Conservation (phyloP, 2,329 filamentous ascomycete species). For the Rhinocladiella similis region DNA sequence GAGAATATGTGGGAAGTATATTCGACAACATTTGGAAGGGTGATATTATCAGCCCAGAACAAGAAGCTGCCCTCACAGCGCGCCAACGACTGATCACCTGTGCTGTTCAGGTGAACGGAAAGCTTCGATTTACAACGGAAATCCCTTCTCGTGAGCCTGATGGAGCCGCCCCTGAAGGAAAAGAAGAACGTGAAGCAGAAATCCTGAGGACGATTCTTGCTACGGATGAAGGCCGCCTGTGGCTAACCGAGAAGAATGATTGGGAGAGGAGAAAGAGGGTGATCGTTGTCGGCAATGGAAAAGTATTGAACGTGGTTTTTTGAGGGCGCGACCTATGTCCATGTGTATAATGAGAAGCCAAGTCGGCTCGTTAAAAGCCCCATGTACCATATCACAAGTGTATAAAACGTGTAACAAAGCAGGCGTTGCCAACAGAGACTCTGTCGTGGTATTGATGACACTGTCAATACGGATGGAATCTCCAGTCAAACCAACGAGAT, state of each 20-base stretch:
- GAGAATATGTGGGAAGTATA: constrained; percentile 40
- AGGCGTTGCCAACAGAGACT: no score
- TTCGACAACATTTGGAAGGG: constrained; percentile 60
- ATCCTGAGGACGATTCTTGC: constrained; percentile 62
- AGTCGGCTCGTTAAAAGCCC: neutral
- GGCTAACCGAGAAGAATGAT: constrained; percentile 53
- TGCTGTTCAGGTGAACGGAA: constrained; percentile 80
- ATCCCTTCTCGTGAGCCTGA: constrained; percentile 48
- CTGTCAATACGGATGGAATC: no score
- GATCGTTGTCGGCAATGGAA: constrained; percentile 66
- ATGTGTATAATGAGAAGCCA: neutral
- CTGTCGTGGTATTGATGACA: no score
- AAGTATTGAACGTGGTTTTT: constrained; percentile 72
- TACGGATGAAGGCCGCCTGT: constrained; percentile 60
- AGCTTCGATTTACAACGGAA: constrained; percentile 66
- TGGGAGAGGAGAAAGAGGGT: constrained; percentile 60
- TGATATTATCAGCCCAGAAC: constrained; percentile 37
- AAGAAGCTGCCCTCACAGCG: constrained; percentile 49
- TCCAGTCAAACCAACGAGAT: no score
- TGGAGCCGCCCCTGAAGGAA: constrained; percentile 32
- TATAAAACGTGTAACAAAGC: no score
- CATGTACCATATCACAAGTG: no score
- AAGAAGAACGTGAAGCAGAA: constrained; percentile 55
- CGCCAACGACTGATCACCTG: constrained; percentile 54
- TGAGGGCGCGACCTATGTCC: constrained; percentile 27